phyloP scores from a whole-genome alignment of 495 filamentous ascomycete species.

The Podospora sp. region DNA sequence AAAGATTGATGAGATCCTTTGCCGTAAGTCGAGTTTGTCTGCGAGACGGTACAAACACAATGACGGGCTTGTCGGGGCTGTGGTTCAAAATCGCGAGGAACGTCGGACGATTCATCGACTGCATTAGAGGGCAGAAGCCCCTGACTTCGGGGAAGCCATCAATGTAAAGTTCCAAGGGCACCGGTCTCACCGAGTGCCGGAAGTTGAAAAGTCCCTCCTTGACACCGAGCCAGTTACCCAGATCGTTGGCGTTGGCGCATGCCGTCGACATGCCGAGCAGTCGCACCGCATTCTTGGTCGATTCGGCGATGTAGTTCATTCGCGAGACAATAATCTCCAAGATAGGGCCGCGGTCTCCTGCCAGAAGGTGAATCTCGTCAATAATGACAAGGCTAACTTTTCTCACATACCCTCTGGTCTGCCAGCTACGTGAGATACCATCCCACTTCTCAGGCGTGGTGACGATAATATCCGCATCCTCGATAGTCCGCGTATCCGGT shows the following conservation, averaged over 20 bases:
- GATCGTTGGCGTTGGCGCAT: constrained; percentile 91
- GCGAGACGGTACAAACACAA: constrained; percentile 96
- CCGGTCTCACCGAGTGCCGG: constrained; percentile 93
- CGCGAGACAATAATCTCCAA: constrained; percentile 98
- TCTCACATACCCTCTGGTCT: constrained; percentile 91
- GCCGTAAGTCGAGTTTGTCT: constrained; percentile 93
- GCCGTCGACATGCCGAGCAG: constrained; percentile 98
- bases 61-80: constrained; percentile 93
- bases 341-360: constrained; percentile 94
- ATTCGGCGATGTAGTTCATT: constrained; percentile 98
- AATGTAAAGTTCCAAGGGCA: constrained; percentile 93
- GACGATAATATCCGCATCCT: constrained; percentile 95
- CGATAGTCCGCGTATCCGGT: constrained; percentile 90
- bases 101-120: constrained; percentile 97
- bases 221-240: constrained; percentile 96
- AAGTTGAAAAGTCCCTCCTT: constrained; percentile 98
- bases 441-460: constrained; percentile 99
- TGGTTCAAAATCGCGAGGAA: constrained; percentile 96
- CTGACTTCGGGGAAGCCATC: constrained; percentile 95
- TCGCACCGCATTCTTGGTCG: constrained; percentile 82
- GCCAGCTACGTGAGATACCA: constrained; percentile 97
- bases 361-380: constrained; percentile 96
- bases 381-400: constrained; percentile 97
- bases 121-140: constrained; percentile 97
- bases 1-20: constrained; percentile 93